These are phyloP conservation scores for Amanita molliuscula DNA, from an alignment of 768 basidiomycete species.

Conservation along the genomic window DNA sequence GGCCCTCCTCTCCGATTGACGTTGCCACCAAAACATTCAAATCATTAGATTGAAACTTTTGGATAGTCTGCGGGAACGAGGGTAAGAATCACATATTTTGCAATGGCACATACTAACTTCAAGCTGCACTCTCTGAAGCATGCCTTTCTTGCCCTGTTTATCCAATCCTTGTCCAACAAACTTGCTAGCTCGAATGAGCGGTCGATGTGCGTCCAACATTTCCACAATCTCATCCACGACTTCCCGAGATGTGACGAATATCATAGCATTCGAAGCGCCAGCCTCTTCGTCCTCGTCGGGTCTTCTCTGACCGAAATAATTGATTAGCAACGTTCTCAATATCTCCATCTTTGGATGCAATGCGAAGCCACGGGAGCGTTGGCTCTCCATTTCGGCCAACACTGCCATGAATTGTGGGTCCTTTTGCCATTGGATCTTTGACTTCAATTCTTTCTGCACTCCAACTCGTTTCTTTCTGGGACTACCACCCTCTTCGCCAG, in stretches of 20 bases:
- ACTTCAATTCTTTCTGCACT: constrained; percentile 28
- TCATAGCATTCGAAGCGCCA: constrained; percentile 72
- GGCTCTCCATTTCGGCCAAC: constrained; percentile 56
- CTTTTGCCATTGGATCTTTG: constrained; percentile 31
- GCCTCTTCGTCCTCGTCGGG: constrained; percentile 24
- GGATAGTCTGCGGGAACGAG: constrained; percentile 51
- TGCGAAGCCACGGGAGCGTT: constrained; percentile 41
- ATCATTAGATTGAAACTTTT: constrained; percentile 76
- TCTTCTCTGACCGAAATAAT: constrained; percentile 61
- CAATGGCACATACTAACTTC: constrained; percentile 39
- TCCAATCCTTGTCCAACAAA: constrained; percentile 90
- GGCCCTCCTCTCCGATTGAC: constrained; percentile 94
- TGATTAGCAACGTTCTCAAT: constrained; percentile 59
- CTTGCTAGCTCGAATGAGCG: constrained; percentile 68
- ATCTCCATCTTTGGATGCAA: constrained; percentile 91
- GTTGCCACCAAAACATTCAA: constrained; percentile 94
- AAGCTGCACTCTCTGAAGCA: constrained; percentile 86
- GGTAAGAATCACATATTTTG: constrained; percentile 5
- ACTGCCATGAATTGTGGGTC: constrained; percentile 56
- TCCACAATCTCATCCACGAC: constrained; percentile 89
- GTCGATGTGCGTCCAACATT: constrained; percentile 62
- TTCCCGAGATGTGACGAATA: constrained; percentile 86
- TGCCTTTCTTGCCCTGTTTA: constrained; percentile 78
- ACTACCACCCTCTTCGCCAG: constrained; percentile 21
- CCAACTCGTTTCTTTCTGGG: constrained; percentile 10